A percentile compares a stretch with the other conserved stretches of the same genome.
Evolutionary conservation across 2,329 filamentous ascomycete genomes (phyloP).

Genomic region (Colletotrichum liaoningense): DNA sequence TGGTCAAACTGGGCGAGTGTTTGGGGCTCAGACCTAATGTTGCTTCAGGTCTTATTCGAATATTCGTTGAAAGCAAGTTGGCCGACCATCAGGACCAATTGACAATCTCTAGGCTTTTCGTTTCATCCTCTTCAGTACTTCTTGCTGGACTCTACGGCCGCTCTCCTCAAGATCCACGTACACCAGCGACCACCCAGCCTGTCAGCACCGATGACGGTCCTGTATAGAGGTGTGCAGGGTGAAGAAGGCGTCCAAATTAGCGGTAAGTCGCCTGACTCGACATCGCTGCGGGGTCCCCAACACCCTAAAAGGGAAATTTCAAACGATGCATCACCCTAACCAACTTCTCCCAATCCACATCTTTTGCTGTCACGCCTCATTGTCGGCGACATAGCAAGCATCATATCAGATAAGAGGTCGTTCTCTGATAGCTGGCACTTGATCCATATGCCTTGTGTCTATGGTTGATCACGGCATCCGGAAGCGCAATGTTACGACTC

Average conservation of each 20-base stretch:
- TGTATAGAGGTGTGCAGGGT: not conserved
- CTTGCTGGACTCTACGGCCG: not conserved
- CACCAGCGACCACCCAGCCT: not conserved
- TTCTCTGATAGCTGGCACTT: not conserved
- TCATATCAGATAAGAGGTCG: not conserved
- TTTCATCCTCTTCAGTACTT: not conserved
- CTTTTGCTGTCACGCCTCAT: not conserved
- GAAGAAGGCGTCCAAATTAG: not conserved
- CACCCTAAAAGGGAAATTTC: not conserved
- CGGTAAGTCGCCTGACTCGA: not conserved
- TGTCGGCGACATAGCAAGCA: not conserved
- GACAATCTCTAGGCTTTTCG: not conserved
- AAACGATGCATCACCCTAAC: not conserved
- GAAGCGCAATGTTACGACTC: slow-evolving; percentile 15
- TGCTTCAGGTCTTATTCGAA: not conserved
- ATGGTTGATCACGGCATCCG: not conserved
- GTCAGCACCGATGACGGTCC: not conserved
- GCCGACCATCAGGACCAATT: too few species aligned
- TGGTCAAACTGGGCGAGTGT: not conserved
- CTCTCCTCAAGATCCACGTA: not conserved
- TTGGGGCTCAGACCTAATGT: not conserved
- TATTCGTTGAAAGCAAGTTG: not conserved
- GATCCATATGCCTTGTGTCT: not conserved
- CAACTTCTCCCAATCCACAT: not conserved
- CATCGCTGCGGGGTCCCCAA: not conserved